A percentile compares a stretch with the other conserved stretches of the same genome.
phyloP scores from a whole-genome alignment of 1,284 basidiomycete genomes.

The Malassezia sp. region DNA sequence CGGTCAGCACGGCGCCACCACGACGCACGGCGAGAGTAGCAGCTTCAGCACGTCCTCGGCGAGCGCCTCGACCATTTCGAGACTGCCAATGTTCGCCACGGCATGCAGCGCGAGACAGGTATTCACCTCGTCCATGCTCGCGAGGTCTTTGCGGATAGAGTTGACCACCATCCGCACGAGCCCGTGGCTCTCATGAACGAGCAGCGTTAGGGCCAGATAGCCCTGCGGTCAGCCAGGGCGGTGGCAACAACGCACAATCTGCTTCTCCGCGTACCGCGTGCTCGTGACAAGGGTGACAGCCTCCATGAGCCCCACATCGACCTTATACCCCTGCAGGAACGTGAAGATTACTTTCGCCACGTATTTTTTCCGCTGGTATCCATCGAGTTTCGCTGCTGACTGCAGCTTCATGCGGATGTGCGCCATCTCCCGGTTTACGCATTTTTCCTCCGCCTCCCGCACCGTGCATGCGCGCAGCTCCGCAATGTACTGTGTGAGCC shows the following conservation, averaged over 20 bases:
- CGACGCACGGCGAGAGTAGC: constrained; percentile 79
- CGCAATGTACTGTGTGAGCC: constrained; percentile 71
- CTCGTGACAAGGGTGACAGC: constrained; percentile 95
- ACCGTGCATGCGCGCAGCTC: constrained; percentile 73
- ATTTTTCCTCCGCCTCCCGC: constrained; percentile 64
- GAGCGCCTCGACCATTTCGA: constrained; percentile 94
- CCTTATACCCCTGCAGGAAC: constrained; percentile 95
- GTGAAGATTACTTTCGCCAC: constrained; percentile 90
- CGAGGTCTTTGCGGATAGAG: constrained; percentile 91
- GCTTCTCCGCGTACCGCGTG: constrained; percentile 93
- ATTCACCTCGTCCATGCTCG: constrained; percentile 84
- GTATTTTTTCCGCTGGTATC: constrained; percentile 98
- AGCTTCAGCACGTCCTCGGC: constrained; percentile 84
- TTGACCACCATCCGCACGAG: constrained; percentile 90
- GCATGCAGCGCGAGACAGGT: constrained; percentile 95
- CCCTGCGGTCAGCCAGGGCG: constrained; percentile 54
- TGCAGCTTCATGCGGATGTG: constrained; percentile 99
- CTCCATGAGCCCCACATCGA: constrained; percentile 98
- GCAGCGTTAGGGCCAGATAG: constrained; percentile 86
- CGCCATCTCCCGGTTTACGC: constrained; percentile 99
- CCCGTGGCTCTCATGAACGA: constrained; percentile 98
- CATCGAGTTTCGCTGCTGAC: constrained; percentile 71
- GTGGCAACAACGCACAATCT: constrained; percentile 61
- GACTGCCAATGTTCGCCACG: constrained; percentile 92
- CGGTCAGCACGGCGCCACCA: not conserved